phyloP scores from a whole-genome alignment of 2,329 filamentous ascomycete species.

The Colletotrichum sp. region DNA sequence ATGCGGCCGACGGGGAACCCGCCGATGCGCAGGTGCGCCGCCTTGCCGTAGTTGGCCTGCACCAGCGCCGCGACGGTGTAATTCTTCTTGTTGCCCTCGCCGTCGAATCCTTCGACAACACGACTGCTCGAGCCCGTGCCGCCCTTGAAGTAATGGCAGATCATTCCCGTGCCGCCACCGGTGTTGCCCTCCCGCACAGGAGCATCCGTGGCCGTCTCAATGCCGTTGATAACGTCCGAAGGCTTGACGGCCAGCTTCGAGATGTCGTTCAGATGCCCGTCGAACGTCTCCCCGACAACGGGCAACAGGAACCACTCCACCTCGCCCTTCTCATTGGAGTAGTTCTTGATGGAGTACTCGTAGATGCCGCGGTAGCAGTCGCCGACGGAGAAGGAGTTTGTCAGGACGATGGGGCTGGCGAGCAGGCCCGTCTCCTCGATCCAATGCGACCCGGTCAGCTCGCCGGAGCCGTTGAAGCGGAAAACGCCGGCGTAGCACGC shows the following conservation, averaged over 20 bases:
- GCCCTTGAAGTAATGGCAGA: constrained; percentile 70
- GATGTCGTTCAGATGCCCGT: constrained; percentile 65
- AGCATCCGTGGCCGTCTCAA: constrained; percentile 54
- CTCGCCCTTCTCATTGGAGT: constrained; percentile 44
- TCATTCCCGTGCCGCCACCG: constrained; percentile 73
- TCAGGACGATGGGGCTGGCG: constrained; percentile 64
- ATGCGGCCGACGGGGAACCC: constrained; percentile 67
- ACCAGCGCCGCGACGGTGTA: constrained; percentile 68
- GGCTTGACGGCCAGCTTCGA: constrained; percentile 59
- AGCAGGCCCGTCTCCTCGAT: constrained; percentile 66
- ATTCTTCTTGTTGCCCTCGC: constrained; percentile 30
- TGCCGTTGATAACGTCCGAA: constrained; percentile 57
- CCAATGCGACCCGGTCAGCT: constrained; percentile 67
- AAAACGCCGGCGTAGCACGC: constrained; percentile 58
- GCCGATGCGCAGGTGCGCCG: constrained; percentile 60
- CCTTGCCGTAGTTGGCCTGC: constrained; percentile 69
- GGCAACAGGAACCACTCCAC: constrained; percentile 61
- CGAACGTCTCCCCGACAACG: constrained; percentile 67
- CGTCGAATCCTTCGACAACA: constrained; percentile 51
- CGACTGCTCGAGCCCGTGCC: constrained; percentile 69
- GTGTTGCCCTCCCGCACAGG: constrained; percentile 65
- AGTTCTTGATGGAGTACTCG: constrained; percentile 56
- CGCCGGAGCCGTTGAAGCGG: constrained; percentile 68
- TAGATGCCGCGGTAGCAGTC: constrained; percentile 64
- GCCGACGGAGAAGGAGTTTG: constrained; percentile 62